A percentile compares a stretch with the other conserved stretches of the same genome.
Conservation (phyloP, 495 filamentous ascomycete genomes). For the Penicillium taxi region DNA sequence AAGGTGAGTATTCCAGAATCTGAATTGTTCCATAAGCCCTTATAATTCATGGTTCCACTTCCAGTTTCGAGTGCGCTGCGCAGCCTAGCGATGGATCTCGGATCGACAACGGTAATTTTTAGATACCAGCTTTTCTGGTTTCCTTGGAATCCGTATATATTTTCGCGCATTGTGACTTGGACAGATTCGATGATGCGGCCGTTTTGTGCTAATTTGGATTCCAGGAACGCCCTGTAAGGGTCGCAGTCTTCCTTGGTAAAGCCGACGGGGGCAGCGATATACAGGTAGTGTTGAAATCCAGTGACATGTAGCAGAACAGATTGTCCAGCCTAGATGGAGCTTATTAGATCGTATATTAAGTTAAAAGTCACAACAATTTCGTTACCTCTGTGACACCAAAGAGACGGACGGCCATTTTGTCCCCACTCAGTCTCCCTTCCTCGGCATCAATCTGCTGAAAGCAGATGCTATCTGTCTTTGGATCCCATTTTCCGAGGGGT, state of each 20-base stretch:
- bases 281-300: conserved; percentile 93
- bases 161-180: conserved; percentile 71
- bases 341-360: conserved; percentile 11
- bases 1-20: conserved; percentile 74
- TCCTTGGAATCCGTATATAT: conserved; percentile 86
- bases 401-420: conserved; percentile 68
- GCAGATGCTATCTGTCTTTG: conserved; percentile 60
- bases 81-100: conserved; percentile 66
- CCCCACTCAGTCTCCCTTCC: conserved; percentile 68
- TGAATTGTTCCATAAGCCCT: conserved; percentile 70
- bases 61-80: conserved; percentile 64
- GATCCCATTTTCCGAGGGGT: conserved; percentile 61
- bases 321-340: conserved; percentile 55
- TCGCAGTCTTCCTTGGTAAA: conserved; percentile 73
- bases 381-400: conserved; percentile 96
- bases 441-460: conserved; percentile 97
- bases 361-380: too few relatives aligned
- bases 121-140: conserved; percentile 87
- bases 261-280: conserved; percentile 75
- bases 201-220: conserved; percentile 59
- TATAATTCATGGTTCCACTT: conserved; percentile 65
- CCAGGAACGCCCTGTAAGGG: conserved; percentile 66
- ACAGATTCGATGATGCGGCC: conserved; percentile 62
- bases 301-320: conserved; percentile 93
- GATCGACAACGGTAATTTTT: conserved; percentile 86